Base-by-base conservation (phyloP, 257 asterid species). In the Lithospermum erythrorhizon region DNA sequence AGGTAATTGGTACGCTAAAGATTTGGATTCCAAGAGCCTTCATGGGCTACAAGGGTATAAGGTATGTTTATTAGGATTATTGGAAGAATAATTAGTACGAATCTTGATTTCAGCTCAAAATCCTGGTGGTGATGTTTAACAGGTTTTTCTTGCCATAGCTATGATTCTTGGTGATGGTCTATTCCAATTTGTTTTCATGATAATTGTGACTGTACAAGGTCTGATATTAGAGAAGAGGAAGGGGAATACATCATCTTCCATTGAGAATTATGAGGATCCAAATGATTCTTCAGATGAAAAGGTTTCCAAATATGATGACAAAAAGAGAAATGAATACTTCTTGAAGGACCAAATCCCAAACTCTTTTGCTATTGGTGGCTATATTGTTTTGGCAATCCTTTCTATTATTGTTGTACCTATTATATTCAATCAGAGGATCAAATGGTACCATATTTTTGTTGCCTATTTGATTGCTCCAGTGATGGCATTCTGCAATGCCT, bases 141-240 rank as follows among this genome's bases (percentile, higher is more conserved):
- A 83, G 86, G 82, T 86, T 17, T 86, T 87, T 60, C 81, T 87
- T 35, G 88, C 94, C 18, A 78, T 87, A 47, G 75, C 96, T 8
- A 75, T 76, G 70, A 87, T 87, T 76, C 87, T 87, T 21, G 96
- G 96, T 3, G 96, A 87, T 23, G 96, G 96, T 20, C 62, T 87
- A 6, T 87, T 64, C 55, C 96, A 85, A 61, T 85, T 81, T 6
- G 67, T 73, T 32, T 75, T 66, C 72, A 87, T 85, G 91, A 27
- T 71, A 2, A 27, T 70, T 9, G 60, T 78, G n/a, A 72, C 82
- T 0, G 0, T 32, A 0, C 21, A 5, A 35, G 81, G 76, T 52
- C 78, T 76, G 61, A 3, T 51, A 11, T n/a, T 21, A 24, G 72
- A 63, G 52, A 4, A 25, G 18, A 19, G 32, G 6, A 27, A 27